Evolutionary conservation across 129 eudicot genomes (phyloP).

Genomic region (Tagetes patula): DNA sequence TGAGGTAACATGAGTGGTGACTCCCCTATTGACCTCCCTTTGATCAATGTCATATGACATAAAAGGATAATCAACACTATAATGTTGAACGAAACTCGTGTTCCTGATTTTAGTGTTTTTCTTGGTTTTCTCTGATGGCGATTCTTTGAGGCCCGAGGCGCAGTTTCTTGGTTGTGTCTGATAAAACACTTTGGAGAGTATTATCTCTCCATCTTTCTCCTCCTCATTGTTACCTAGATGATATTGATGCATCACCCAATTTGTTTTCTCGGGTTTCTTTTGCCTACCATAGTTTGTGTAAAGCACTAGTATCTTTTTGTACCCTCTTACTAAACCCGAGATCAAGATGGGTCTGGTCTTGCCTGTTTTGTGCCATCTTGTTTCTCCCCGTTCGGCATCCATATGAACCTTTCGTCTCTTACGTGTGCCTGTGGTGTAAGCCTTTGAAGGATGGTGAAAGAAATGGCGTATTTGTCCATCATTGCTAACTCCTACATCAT

Average conservation of each 20-base stretch:
- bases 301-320: slow-evolving; percentile 86
- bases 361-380: slow-evolving; percentile 98
- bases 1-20: slow-evolving; percentile 49
- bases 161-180: slow-evolving; percentile 97
- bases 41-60: slow-evolving; percentile 43
- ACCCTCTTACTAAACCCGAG: slow-evolving; percentile 55
- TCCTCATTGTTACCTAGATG: slow-evolving; percentile 83
- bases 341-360: slow-evolving; percentile 69
- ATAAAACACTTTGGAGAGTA: slow-evolving; percentile 88
- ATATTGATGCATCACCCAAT: slow-evolving; percentile 98
- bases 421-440: slow-evolving; percentile 96
- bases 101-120: slow-evolving; percentile 33
- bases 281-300: slow-evolving; percentile 94
- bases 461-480: slow-evolving; percentile 92
- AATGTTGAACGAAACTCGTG: slow-evolving; percentile 41
- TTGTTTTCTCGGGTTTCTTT: slow-evolving; percentile 90
- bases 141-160: slow-evolving; percentile 41
- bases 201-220: slow-evolving; percentile 90
- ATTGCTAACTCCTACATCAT: slow-evolving; percentile 67
- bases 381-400: slow-evolving; percentile 74
- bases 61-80: slow-evolving; percentile 37
- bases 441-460: slow-evolving; percentile 93
- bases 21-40: slow-evolving; percentile 45
- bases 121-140: slow-evolving; percentile 18
- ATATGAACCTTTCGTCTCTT: slow-evolving; percentile 87